A percentile compares a stretch with the other conserved stretches of the same genome.
Evolutionary conservation across 441 rosid species (phyloP).

Genomic region (Flueggea neowawraea): DNA sequence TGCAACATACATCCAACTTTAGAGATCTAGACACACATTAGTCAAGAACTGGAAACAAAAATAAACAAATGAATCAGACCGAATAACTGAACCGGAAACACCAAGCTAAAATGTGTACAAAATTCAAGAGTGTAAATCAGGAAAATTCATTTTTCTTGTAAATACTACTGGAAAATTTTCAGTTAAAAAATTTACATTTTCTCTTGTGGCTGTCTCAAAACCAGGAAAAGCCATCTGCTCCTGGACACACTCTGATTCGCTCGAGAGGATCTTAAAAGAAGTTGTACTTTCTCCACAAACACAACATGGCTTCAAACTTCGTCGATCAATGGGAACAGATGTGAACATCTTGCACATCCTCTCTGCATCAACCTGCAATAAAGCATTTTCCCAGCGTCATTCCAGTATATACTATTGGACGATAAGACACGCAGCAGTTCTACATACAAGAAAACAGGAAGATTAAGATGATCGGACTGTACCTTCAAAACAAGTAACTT

Average conservation of each 20-base stretch:
- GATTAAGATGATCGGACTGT: background rate
- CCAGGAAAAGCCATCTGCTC: slow-evolving; percentile 28
- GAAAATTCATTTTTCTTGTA: background rate
- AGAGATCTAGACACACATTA: too few relatives aligned
- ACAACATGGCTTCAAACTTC: slow-evolving; percentile 39
- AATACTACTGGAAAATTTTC: slow-evolving; percentile 7
- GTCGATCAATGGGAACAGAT: slow-evolving; percentile 33
- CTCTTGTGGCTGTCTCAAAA: slow-evolving; percentile 29
- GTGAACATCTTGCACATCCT: slow-evolving; percentile 52
- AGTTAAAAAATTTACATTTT: slow-evolving; percentile 39
- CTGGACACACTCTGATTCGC: slow-evolving; percentile 33
- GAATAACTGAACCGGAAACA: too few relatives aligned
- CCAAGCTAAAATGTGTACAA: too few relatives aligned
- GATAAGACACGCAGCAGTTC: background rate
- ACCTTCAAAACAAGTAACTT: slow-evolving; percentile 3
- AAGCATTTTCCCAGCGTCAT: slow-evolving; percentile 6
- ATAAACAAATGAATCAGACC: too few relatives aligned
- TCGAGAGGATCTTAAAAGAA: slow-evolving; percentile 53
- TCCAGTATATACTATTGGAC: background rate
- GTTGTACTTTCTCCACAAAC: slow-evolving; percentile 41
- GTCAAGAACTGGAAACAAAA: too few relatives aligned
- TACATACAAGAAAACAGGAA: slow-evolving; percentile 10
- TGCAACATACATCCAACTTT: too few relatives aligned
- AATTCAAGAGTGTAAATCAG: too few relatives aligned
- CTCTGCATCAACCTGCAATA: slow-evolving; percentile 63